phyloP scores from a whole-genome alignment of 1,284 basidiomycete species.

The Phlebopus sp. region DNA sequence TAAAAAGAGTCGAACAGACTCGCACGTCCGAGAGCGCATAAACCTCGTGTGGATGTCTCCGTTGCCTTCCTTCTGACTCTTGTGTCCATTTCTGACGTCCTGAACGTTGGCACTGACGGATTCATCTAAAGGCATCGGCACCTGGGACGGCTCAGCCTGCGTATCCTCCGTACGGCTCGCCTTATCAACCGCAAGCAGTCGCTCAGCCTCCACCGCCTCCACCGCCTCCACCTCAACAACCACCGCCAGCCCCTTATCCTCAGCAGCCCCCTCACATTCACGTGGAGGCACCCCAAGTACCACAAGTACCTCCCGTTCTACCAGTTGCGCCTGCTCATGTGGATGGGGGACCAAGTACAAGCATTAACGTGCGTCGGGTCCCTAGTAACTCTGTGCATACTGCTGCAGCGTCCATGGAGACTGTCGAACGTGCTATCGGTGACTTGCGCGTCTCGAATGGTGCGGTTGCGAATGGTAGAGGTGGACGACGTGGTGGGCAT shows the following conservation, averaged over 20 bases:
- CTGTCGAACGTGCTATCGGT: slow-evolving; percentile 75
- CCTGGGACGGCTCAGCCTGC: slow-evolving; percentile 31
- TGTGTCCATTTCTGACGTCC: neutral
- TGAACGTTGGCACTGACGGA: slow-evolving; percentile 14
- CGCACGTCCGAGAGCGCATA: slow-evolving; percentile 53
- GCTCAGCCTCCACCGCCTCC: slow-evolving; percentile 22
- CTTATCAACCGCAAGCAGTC: slow-evolving; percentile 27
- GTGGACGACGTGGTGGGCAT: slow-evolving; percentile 39
- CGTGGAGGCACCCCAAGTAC: slow-evolving; percentile 26
- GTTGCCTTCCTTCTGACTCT: slow-evolving; percentile 58
- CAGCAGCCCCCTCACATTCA: slow-evolving; percentile 25
- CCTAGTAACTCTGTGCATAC: slow-evolving; percentile 56
- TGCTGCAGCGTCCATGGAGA: slow-evolving; percentile 72
- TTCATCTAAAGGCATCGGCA: slow-evolving; percentile 31
- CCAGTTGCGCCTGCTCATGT: slow-evolving; percentile 15
- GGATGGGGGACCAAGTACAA: slow-evolving; percentile 23
- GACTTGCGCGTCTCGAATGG: slow-evolving; percentile 59
- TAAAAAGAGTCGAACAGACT: slow-evolving; percentile 38
- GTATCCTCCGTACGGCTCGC: slow-evolving; percentile 29
- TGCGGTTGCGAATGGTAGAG: slow-evolving; percentile 37
- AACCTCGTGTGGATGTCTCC: slow-evolving; percentile 50
- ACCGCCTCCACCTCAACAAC: slow-evolving; percentile 23
- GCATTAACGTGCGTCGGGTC: slow-evolving; percentile 20
- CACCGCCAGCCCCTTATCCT: slow-evolving; percentile 23
- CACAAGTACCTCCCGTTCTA: slow-evolving; percentile 18